phyloP scores from a whole-genome alignment of 176 grass and related monocot species.

The Lolium multiflorum region DNA sequence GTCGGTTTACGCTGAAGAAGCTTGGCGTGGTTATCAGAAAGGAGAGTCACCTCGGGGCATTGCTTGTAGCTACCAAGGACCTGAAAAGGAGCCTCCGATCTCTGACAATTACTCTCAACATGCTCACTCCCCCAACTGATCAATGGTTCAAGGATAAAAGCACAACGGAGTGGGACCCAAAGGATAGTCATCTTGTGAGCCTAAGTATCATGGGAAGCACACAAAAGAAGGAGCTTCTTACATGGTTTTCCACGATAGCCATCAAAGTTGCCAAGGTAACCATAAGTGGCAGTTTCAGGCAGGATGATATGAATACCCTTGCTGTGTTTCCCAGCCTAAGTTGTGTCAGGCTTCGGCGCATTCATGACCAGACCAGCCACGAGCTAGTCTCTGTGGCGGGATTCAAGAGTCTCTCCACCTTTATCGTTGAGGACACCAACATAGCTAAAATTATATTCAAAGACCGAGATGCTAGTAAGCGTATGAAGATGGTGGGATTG shows the following conservation, averaged over 20 bases:
- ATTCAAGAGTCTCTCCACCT: not conserved
- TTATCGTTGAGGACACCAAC: not conserved
- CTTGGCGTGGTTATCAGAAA: too few species aligned
- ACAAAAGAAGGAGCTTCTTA: not conserved
- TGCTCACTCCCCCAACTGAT: too few species aligned
- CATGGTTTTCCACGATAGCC: accelerated
- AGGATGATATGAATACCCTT: not conserved
- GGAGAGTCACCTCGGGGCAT: too few species aligned
- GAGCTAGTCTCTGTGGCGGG: not conserved
- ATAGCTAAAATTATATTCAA: not conserved
- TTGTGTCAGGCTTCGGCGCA: not conserved
- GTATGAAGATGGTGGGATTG: not conserved
- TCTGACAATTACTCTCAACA: too few species aligned
- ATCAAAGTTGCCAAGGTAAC: too few species aligned
- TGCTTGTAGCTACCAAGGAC: too few species aligned
- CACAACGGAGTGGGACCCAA: too few species aligned
- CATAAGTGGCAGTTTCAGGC: not conserved
- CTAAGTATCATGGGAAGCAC: conserved; percentile 10
- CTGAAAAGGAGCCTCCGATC: too few species aligned
- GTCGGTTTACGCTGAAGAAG: too few species aligned
- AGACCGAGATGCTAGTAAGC: not conserved
- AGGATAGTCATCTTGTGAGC: not conserved
- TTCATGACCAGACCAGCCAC: accelerated
- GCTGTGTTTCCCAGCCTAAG: not conserved
- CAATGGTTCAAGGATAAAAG: too few species aligned